Evolutionary conservation across 768 basidiomycete species (phyloP).

Genomic region (Heimioporus sp.): DNA sequence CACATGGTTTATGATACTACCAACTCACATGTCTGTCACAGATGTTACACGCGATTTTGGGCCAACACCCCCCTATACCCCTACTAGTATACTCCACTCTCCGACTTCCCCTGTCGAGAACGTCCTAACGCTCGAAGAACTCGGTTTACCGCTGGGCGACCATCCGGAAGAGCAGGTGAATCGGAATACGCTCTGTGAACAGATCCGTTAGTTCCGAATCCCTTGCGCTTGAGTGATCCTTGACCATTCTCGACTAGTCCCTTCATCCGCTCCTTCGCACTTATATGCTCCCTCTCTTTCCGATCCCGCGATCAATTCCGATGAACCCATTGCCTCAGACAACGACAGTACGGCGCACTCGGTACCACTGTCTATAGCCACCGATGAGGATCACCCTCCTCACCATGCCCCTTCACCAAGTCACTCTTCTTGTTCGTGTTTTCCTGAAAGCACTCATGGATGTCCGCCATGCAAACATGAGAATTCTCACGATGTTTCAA

Average conservation of each 20-base stretch:
- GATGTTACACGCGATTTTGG: slow-evolving; percentile 10
- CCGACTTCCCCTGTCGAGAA: slow-evolving; percentile 3
- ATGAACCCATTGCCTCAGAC: slow-evolving; percentile 7
- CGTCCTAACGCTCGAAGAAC: slow-evolving; percentile 16
- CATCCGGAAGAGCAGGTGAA: slow-evolving; percentile 2
- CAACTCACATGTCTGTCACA: not conserved
- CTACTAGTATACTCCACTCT: not conserved
- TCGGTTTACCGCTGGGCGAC: slow-evolving; percentile 13
- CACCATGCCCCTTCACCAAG: not conserved
- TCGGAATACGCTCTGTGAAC: not conserved
- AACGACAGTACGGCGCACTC: not conserved
- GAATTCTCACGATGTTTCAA: slow-evolving; percentile 1
- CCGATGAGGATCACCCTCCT: too few relatives aligned
- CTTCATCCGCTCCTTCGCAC: not conserved
- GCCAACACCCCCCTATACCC: slow-evolving; percentile 28
- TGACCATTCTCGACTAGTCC: not conserved
- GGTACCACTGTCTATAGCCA: not conserved
- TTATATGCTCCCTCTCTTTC: not conserved
- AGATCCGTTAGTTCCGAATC: not conserved
- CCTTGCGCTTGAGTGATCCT: not conserved
- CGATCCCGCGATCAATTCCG: not conserved
- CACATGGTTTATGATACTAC: too few relatives aligned
- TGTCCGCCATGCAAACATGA: not conserved
- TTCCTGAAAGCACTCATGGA: not conserved
- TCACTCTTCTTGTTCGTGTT: not conserved